Conservation (phyloP, 352 stramenopile genomes). For the Phytophthora cactorum region DNA sequence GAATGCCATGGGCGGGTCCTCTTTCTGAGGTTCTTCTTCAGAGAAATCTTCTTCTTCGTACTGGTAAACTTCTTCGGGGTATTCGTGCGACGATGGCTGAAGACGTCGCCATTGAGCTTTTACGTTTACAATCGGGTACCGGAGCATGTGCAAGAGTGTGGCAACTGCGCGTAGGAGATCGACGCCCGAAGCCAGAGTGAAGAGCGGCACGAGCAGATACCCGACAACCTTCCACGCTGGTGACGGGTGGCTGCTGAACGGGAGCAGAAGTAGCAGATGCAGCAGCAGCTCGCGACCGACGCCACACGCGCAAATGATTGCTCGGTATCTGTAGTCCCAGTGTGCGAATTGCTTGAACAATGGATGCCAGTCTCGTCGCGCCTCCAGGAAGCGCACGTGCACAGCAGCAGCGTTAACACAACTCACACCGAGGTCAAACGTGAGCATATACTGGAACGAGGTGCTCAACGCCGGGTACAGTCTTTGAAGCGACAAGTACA, state of each 20-base stretch:
- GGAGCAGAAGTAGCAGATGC: constrained; percentile 66
- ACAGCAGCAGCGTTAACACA: constrained; percentile 60
- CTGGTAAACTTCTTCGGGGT: constrained; percentile 14
- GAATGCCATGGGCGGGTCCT: constrained; percentile 25
- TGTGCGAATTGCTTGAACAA: constrained; percentile 67
- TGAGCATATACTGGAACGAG: constrained; percentile 55
- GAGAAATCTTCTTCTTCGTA: constrained; percentile 23
- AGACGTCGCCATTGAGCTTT: constrained; percentile 21
- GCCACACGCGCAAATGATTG: constrained; percentile 53
- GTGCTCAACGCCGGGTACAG: constrained; percentile 53
- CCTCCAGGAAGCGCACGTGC: constrained; percentile 64
- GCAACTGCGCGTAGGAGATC: constrained; percentile 63
- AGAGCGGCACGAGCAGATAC: constrained; percentile 66
- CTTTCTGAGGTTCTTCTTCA: constrained; percentile 35
- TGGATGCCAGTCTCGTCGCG: constrained; percentile 65
- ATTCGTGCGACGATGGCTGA: constrained; percentile 3
- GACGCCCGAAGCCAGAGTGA: constrained; percentile 58
- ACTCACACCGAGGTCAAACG: constrained; percentile 62
- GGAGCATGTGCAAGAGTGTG: constrained; percentile 61
- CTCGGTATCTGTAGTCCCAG: constrained; percentile 56
- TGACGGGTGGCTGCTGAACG: constrained; percentile 43
- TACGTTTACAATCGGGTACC: constrained; percentile 43
- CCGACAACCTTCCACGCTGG: constrained; percentile 37
- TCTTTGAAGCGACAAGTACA: constrained; percentile 63
- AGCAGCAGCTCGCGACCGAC: constrained; percentile 68